These are phyloP conservation scores for Coniferiporia sulphurascens DNA, from an alignment of 1,284 basidiomycete species.

Conservation along the genomic window DNA sequence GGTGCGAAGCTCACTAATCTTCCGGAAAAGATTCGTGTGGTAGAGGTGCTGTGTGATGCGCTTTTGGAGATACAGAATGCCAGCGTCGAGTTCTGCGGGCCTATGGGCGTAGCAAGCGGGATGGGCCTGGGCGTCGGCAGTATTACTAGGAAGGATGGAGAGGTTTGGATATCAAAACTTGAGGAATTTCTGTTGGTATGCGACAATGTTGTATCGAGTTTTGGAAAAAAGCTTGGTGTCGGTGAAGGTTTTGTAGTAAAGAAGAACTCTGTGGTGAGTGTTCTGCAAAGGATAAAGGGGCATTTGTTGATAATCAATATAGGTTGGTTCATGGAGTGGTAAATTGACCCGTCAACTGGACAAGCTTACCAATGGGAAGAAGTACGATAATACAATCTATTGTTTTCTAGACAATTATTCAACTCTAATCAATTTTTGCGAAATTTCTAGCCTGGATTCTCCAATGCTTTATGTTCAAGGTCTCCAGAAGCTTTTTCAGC, in stretches of 20 bases:
- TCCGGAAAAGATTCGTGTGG: conserved; percentile 80
- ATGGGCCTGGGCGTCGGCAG: conserved; percentile 65
- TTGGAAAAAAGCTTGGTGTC: conserved; percentile 86
- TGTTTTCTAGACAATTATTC: conserved; percentile 15
- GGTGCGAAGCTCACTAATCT: conserved; percentile 80
- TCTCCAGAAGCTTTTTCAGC: conserved; percentile 69
- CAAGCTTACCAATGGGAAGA: conserved; percentile 87
- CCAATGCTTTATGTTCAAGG: conserved; percentile 82
- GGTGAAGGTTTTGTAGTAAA: conserved; percentile 79
- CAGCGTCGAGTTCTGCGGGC: conserved; percentile 68
- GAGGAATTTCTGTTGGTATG: conserved; percentile 74
- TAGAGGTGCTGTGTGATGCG: conserved; percentile 71
- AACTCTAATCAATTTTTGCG: conserved; percentile 11
- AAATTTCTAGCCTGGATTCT: conserved; percentile 68
- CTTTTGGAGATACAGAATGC: conserved; percentile 69
- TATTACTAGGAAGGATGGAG: conserved; percentile 65
- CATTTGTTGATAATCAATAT: conserved; percentile 23
- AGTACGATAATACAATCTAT: conserved; percentile 48
- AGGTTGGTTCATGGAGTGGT: conserved; percentile 70
- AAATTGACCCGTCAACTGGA: conserved; percentile 82
- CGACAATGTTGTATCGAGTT: conserved; percentile 79
- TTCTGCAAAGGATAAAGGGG: background rate
- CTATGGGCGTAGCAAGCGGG: conserved; percentile 71
- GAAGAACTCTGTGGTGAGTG: conserved; percentile 65
- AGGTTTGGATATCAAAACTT: conserved; percentile 63